Conservation (phyloP, 495 filamentous ascomycete species). For the Aspergillus affinis region DNA sequence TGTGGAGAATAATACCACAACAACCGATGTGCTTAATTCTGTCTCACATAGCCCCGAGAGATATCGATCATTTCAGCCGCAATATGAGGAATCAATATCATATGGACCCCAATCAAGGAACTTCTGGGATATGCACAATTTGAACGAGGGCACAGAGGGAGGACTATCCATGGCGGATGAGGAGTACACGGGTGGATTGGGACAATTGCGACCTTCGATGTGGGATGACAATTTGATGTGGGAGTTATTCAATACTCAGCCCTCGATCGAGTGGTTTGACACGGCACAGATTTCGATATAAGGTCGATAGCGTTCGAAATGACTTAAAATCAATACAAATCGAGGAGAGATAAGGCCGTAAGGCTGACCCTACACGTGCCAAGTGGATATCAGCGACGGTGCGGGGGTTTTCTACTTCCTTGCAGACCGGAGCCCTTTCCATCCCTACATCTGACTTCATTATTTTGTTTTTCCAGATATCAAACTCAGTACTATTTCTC, state of each 20-base stretch:
- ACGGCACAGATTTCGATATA: background rate
- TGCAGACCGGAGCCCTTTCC: no score
- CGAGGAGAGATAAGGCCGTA: background rate
- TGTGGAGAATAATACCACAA: background rate
- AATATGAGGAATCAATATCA: background rate
- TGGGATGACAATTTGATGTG: slow-evolving; percentile 36
- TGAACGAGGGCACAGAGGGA: background rate
- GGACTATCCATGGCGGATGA: background rate
- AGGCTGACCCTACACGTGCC: background rate
- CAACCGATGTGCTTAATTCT: background rate
- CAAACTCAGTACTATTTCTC: background rate
- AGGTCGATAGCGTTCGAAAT: background rate
- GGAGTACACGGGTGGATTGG: background rate
- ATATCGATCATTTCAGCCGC: background rate
- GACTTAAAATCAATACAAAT: background rate
- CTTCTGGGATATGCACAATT: background rate
- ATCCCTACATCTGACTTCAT: no score
- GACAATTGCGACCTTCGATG: background rate
- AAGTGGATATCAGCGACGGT: background rate
- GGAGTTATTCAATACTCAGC: slow-evolving; percentile 34
- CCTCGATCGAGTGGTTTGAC: slow-evolving; percentile 27
- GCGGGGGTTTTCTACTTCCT: background rate
- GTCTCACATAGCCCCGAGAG: background rate
- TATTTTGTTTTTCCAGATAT: background rate
- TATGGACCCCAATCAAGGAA: background rate